These are phyloP conservation scores for Podaxis carcinomalis DNA, from an alignment of 768 basidiomycete species.

Conservation along the genomic window DNA sequence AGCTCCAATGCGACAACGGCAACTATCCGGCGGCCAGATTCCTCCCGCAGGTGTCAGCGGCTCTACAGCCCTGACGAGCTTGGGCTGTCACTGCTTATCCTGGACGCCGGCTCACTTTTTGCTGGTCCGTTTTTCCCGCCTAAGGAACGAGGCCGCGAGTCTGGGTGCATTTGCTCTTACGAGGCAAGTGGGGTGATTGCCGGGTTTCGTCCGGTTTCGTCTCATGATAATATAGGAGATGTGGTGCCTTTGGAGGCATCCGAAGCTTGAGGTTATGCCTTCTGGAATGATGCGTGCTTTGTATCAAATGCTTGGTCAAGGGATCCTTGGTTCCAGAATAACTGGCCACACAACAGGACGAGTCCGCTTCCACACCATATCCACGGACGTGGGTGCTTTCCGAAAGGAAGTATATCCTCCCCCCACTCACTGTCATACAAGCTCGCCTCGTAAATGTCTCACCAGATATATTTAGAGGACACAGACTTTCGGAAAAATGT, in stretches of 20 bases:
- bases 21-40: conserved; percentile 2
- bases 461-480: background rate
- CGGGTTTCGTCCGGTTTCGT: conserved; percentile 1
- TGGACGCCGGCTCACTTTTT: background rate
- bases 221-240: conserved; percentile 4
- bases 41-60: background rate
- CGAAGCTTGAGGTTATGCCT: conserved; percentile 7
- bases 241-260: conserved; percentile 4
- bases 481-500: background rate
- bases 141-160: background rate
- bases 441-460: background rate
- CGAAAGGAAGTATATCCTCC: background rate
- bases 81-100: conserved; percentile 1
- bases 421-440: background rate
- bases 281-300: conserved; percentile 4
- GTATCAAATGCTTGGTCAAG: background rate
- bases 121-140: background rate
- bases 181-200: conserved; percentile 12
- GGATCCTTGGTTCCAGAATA: background rate
- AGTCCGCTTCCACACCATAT: background rate
- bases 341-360: background rate
- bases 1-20: conserved; percentile 5
- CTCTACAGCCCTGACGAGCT: background rate
- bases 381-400: background rate
- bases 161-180: conserved; percentile 4